phyloP scores from a whole-genome alignment of 2,329 filamentous ascomycete genomes.

The Gnomoniopsis smithogilvyi region DNA sequence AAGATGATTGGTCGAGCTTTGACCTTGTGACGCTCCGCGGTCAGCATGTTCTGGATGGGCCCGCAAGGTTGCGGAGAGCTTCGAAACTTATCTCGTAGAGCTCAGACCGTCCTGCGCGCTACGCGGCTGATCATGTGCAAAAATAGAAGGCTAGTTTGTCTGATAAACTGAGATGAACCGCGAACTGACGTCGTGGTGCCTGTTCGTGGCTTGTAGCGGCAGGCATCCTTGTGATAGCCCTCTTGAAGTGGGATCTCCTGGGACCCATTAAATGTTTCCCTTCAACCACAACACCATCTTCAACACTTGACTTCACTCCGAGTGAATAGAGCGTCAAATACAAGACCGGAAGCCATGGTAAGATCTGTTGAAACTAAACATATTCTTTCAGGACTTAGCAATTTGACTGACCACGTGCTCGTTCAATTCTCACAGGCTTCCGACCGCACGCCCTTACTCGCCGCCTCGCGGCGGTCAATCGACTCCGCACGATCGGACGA shows the following conservation, averaged over 20 bases:
- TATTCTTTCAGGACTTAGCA: neutral
- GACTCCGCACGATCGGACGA: constrained; percentile 29
- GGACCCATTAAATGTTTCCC: neutral
- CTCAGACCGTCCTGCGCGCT: neutral
- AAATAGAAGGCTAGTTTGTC: neutral
- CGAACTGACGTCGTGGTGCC: neutral
- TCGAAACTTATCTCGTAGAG: neutral
- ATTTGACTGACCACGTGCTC: neutral
- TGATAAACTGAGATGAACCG: neutral
- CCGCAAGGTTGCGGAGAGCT: neutral
- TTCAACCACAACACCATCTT: neutral
- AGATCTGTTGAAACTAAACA: neutral
- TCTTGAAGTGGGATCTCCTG: neutral
- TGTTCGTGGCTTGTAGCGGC: neutral
- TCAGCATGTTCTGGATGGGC: neutral
- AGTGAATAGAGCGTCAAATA: neutral
- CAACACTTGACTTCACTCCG: neutral
- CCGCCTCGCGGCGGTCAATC: constrained; percentile 26
- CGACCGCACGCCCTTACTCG: constrained; percentile 42
- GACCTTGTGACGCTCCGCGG: neutral
- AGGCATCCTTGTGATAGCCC: neutral
- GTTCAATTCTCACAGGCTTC: constrained; percentile 28
- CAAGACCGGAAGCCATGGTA: neutral
- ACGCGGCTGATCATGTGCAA: neutral
- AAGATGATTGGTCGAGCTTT: neutral